Evolutionary conservation across 2,329 filamentous ascomycete species (phyloP), one percentile per base, ranked within the genome.

Genomic region (Penicillium palitans): DNA sequence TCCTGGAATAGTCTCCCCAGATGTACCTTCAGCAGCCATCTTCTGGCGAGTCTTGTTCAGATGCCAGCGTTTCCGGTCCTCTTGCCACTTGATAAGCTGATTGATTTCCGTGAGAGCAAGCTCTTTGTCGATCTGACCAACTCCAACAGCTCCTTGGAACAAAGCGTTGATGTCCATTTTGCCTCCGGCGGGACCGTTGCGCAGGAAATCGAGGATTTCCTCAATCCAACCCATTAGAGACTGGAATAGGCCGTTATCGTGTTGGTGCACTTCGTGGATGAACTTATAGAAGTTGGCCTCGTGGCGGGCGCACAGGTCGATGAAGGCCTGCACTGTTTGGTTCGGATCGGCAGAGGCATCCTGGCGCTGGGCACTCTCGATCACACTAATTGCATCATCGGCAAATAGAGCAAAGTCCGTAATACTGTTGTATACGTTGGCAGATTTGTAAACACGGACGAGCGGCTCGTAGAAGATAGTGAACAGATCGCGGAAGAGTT

Each of bases 251-350:
- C 95, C 95, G 63, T 99, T 96, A 73, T 99, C 95, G 69, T 99
- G 93, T 7, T 90, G 87, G 72, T 99, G 95, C 0, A 99, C 93
- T 77, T 99, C 95, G 74, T 99, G 95, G 4, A 99, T 90, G 74
- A 99, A 99, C 74, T 96, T 98, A 83, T 98, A 99, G 73, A 99
- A 93, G 77, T 96, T 96, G 73, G 96, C 87, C 76, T 99, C 91
- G 74, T 99, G 95, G 44, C 95, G 87, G 65, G 91, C 89, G 75
- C 95, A 99, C 24, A 99, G 84, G 71, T 99, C 95, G 70, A 99
- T 99, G 71, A 99, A 99, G 17, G 92, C 89, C 74, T 99, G 95
- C 1, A 99, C 95, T 0, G 95, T 99, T 79, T 97, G 93, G 74
- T 99, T 99, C 5, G 95, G 95, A 73, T 99, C 95, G 1, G 93